phyloP scores from a whole-genome alignment of 306 rosid species.

The Casuarina equisetifolia region DNA sequence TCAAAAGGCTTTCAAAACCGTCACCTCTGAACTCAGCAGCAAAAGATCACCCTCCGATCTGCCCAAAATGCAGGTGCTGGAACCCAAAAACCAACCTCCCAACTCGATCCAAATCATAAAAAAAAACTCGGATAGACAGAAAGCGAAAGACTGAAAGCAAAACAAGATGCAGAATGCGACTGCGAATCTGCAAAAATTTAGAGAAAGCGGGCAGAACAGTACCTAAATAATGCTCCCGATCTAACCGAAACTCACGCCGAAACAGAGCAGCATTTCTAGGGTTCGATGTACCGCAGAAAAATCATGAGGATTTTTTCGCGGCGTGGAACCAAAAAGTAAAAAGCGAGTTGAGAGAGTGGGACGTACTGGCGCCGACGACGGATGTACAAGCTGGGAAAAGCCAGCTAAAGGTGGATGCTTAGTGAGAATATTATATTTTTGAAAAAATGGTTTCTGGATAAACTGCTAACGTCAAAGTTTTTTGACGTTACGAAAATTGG shows the following conservation, averaged over 20 bases:
- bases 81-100: constrained; percentile 21
- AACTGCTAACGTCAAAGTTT: background rate
- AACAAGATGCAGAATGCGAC: constrained; percentile 15
- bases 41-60: constrained; percentile 31
- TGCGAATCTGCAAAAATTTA: background rate
- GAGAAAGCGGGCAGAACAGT: background rate
- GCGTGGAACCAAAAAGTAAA: constrained; percentile 39
- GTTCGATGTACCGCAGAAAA: constrained; percentile 24
- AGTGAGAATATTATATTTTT: constrained; percentile 25
- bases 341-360: constrained; percentile 25
- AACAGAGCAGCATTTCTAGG: constrained; percentile 41
- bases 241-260: constrained; percentile 32
- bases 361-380: constrained; percentile 20
- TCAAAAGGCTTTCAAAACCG: constrained; percentile 22
- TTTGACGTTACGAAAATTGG: background rate
- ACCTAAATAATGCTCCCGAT: constrained; percentile 44
- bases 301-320: constrained; percentile 29
- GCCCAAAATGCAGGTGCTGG: constrained; percentile 41
- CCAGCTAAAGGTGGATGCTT: background rate
- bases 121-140: background rate
- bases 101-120: constrained; percentile 24
- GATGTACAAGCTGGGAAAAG: background rate
- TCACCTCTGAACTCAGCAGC: constrained; percentile 6
- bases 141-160: constrained; percentile 8
- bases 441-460: background rate